phyloP scores from a whole-genome alignment of 2,329 filamentous ascomycete species.

The Magnaporthiopsis rhizophila region DNA sequence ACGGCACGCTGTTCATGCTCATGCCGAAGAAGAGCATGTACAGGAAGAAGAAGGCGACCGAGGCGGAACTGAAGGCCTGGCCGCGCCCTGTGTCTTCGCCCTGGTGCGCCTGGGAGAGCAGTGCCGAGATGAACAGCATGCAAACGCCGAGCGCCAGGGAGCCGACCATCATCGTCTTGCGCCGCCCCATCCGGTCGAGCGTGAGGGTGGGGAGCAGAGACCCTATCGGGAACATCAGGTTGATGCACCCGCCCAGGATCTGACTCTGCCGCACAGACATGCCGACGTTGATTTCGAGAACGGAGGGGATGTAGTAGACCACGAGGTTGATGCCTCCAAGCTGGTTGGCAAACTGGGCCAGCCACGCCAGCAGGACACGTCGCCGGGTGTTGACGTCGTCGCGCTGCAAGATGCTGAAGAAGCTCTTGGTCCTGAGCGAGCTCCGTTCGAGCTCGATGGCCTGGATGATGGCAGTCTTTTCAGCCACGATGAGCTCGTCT shows the following conservation, averaged over 20 bases:
- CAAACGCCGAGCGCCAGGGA: conserved; percentile 23
- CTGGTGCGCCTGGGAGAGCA: conserved; percentile 17
- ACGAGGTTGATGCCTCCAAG: conserved; percentile 8
- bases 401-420: conserved; percentile 52
- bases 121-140: conserved; percentile 29
- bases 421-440: conserved; percentile 34
- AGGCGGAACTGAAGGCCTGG: conserved; percentile 16
- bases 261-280: conserved; percentile 39
- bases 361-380: neutral
- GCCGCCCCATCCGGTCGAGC: conserved; percentile 20
- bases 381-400: conserved; percentile 3
- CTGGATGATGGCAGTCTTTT: conserved; percentile 39
- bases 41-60: conserved; percentile 27
- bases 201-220: neutral
- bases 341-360: conserved; percentile 8
- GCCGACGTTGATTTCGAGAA: conserved; percentile 44
- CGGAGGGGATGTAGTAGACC: conserved; percentile 51
- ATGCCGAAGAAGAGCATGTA: conserved; percentile 25
- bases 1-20: conserved; percentile 26
- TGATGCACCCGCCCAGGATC: conserved; percentile 25
- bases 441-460: conserved; percentile 36
- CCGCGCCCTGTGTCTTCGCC: conserved; percentile 5
- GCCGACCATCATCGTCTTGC: conserved; percentile 36
- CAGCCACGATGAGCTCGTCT: conserved; percentile 33
- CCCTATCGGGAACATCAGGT: neutral